These are phyloP conservation scores for Zoysia japonica DNA, from an alignment of 176 grass and related monocot genomes.

Conservation along the genomic window DNA sequence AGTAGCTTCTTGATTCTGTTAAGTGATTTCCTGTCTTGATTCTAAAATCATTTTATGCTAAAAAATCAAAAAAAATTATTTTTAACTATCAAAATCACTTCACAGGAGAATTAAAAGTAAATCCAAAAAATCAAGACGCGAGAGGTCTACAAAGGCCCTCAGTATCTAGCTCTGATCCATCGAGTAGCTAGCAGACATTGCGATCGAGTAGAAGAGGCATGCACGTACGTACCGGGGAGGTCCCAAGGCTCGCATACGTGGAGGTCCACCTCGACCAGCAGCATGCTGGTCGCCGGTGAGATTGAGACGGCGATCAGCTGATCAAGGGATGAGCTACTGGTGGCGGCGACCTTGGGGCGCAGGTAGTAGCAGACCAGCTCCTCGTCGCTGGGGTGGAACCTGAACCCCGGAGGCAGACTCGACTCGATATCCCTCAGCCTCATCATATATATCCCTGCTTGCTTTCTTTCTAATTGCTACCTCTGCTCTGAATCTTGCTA, in stretches of 20 bases:
- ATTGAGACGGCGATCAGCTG: not conserved
- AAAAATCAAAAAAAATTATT: too few relatives aligned
- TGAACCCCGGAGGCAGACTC: slow-evolving; percentile 49
- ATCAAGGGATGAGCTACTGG: not conserved
- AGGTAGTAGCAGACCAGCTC: slow-evolving; percentile 53
- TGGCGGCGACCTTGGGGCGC: slow-evolving; percentile 31
- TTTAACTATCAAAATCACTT: too few relatives aligned
- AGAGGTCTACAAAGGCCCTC: too few relatives aligned
- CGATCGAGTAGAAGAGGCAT: too few relatives aligned
- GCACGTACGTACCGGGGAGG: slow-evolving; percentile 32
- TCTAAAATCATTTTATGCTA: too few relatives aligned
- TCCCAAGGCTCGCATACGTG: slow-evolving; percentile 57
- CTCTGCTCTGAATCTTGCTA: not conserved
- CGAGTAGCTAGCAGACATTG: too few relatives aligned
- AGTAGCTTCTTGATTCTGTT: too few relatives aligned
- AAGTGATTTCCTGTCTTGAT: too few relatives aligned
- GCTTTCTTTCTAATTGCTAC: not conserved
- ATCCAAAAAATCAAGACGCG: too few relatives aligned
- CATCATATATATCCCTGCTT: not conserved
- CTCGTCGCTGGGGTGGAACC: slow-evolving; percentile 56
- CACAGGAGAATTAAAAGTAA: too few relatives aligned
- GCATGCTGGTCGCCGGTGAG: slow-evolving; percentile 1
- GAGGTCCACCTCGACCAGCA: slow-evolving; percentile 50
- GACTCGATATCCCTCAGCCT: slow-evolving; percentile 47
- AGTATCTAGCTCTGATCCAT: too few relatives aligned